Base-by-base conservation (phyloP, 1,284 basidiomycete genomes). In the Crepidotus sp. region DNA sequence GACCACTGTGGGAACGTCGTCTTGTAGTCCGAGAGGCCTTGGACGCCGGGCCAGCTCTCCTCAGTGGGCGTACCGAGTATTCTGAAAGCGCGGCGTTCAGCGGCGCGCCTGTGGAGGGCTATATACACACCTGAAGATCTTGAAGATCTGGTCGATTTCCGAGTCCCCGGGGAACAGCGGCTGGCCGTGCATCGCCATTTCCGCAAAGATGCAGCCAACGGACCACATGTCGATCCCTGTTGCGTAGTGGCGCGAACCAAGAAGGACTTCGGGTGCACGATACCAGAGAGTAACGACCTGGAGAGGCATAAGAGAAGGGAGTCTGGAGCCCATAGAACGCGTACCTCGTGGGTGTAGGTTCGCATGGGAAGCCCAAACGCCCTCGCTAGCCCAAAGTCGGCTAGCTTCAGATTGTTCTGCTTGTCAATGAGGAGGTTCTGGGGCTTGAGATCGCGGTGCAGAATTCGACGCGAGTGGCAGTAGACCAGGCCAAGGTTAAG, bases 211-310 rank as follows among this genome's bases (percentile, higher is more conserved):
- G 56, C 89, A 92, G 2, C 94, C 95, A 18, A 97, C 93, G 36
- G 88, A 93, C 95, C 95, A 98, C 80, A 98, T 95, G 66, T 98
- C 96, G 58, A 98, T 91, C 22, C 89, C 86, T 1, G 96, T 98
- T 15, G 87, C 85, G 66, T 98, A 98, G 61, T 97, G 93, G 44
- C 94, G 81, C 7, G 90, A 90, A 18, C 96, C 96, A 1, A 98
- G 80, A 19, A 98, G 73, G 14, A 98, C 95, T 61, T 98, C 95
- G 1, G 96, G 95, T 1, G 95, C 92, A 44, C 95, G 84, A 63
- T 98, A 98, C 95, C 95, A 98, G 21, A 98, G 74, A 8, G 95
- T 98, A 33, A 98, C 96, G 36, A 98, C 93, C 92, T 95, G 59
- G 13, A 39, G 24, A 25, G 5, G 21, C 6, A 13, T 4, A 5